Conservation (phyloP, 176 grass and related monocot species). For the Rhynchospora breviuscula region DNA sequence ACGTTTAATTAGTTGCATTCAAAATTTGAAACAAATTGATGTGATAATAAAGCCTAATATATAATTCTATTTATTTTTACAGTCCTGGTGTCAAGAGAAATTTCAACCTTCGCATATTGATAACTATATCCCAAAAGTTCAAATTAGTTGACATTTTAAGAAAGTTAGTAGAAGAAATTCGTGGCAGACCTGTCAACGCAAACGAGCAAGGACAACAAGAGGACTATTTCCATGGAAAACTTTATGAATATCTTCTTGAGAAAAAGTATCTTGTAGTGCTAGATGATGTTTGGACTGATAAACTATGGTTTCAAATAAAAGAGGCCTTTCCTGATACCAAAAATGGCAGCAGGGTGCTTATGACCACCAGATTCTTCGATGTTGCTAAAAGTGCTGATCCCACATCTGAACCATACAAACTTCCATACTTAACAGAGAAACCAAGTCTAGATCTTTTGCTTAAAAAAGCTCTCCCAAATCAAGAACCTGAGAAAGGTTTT, state of each 20-base stretch:
- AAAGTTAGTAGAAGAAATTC: not conserved
- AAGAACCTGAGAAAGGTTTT: not conserved
- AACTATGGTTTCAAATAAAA: slow-evolving; percentile 1
- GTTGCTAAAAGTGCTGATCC: not conserved
- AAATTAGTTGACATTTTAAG: not conserved
- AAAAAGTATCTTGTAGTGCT: slow-evolving; percentile 1
- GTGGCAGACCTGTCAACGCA: too few species aligned
- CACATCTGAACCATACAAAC: not conserved
- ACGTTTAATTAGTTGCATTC: too few species aligned
- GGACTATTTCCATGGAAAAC: not conserved
- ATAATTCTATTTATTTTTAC: too few species aligned
- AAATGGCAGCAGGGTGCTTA: not conserved
- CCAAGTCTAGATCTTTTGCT: not conserved
- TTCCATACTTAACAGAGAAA: not conserved
- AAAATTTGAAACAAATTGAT: too few species aligned
- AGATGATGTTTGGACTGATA: not conserved
- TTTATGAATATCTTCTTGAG: not conserved
- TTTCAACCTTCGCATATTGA: not conserved
- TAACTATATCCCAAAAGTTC: not conserved
- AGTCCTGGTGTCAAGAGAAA: not conserved
- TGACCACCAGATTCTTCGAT: not conserved
- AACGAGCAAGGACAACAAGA: not conserved
- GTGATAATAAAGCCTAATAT: too few species aligned
- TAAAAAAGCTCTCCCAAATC: not conserved
- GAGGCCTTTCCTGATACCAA: not conserved